phyloP scores from a whole-genome alignment of 345 rosid genomes.

The Bretschneidera sinensis region DNA sequence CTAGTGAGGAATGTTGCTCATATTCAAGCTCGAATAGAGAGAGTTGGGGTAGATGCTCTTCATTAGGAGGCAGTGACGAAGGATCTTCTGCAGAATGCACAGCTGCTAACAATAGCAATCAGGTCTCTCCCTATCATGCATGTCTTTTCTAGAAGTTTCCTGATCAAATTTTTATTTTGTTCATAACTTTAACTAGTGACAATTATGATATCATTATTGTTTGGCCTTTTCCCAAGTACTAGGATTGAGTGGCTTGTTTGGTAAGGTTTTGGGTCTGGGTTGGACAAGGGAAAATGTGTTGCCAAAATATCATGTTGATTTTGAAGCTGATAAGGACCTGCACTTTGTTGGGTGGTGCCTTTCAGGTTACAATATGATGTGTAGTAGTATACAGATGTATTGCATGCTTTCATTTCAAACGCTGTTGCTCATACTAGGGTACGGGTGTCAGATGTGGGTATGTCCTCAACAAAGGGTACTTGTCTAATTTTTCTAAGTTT shows the following conservation, averaged over 20 bases:
- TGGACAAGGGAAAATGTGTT: not conserved
- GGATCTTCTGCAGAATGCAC: slow-evolving; percentile 52
- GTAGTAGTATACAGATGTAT: too few species aligned
- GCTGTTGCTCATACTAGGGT: too few species aligned
- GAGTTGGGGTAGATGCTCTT: slow-evolving; percentile 99
- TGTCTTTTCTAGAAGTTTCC: not conserved
- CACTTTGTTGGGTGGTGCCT: too few species aligned
- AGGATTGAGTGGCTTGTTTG: not conserved
- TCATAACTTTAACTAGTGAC: not conserved
- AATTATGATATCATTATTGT: not conserved
- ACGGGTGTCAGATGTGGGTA: too few species aligned
- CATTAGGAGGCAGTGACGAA: slow-evolving; percentile 82
- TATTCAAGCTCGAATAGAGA: slow-evolving; percentile 94
- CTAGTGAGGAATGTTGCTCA: slow-evolving; percentile 74
- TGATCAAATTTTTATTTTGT: not conserved
- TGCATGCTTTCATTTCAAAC: too few species aligned
- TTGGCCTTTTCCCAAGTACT: too few species aligned
- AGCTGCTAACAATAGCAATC: slow-evolving; percentile 35
- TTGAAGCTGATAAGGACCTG: too few species aligned
- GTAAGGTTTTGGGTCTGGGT: not conserved
- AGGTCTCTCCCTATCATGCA: slow-evolving; percentile 41
- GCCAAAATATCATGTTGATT: too few species aligned
- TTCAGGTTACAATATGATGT: too few species aligned
- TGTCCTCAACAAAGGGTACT: too few species aligned
- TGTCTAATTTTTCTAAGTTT: too few species aligned